Percentiles rank a stretch among this genome's conserved stretches.
Evolutionary conservation across 2,329 filamentous ascomycete species (phyloP).

Genomic region (Juglanconis oblonga): DNA sequence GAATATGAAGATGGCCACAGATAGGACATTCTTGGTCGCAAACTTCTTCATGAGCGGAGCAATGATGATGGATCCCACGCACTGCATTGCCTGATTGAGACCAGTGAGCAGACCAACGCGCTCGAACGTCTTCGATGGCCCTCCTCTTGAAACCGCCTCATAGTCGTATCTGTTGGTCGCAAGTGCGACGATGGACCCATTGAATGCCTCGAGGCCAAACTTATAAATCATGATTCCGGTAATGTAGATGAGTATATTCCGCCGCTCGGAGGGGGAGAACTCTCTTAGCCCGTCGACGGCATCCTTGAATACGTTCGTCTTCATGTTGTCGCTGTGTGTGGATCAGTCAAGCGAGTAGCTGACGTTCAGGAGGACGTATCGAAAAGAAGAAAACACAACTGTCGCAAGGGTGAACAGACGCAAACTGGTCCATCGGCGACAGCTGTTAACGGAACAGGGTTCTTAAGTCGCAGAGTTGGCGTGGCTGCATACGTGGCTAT

Average conservation of each 20-base stretch:
- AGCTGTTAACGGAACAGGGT: no score
- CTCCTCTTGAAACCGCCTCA: constrained; percentile 32
- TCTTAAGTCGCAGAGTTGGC: background rate
- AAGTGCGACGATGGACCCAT: constrained; percentile 46
- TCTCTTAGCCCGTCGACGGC: constrained; percentile 9
- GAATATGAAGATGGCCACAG: constrained; percentile 41
- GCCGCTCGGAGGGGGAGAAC: constrained; percentile 35
- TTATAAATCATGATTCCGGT: constrained; percentile 51
- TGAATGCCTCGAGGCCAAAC: constrained; percentile 49
- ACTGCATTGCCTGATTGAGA: constrained; percentile 49
- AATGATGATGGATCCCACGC: constrained; percentile 48
- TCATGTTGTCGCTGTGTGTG: background rate
- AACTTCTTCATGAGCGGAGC: constrained; percentile 47
- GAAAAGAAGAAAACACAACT: no score
- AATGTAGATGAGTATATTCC: constrained; percentile 45
- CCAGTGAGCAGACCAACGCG: constrained; percentile 44
- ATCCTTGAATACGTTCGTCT: constrained; percentile 8
- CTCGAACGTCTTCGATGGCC: constrained; percentile 38
- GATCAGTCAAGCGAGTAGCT: background rate
- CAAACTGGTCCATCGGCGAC: no score
- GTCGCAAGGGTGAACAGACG: no score
- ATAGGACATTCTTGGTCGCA: constrained; percentile 43
- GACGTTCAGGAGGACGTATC: background rate
- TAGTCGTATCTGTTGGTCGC: constrained; percentile 49
- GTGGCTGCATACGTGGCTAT: background rate